Base-by-base conservation (phyloP, 768 basidiomycete species). In the Sistotremastrum niveocremeum region DNA sequence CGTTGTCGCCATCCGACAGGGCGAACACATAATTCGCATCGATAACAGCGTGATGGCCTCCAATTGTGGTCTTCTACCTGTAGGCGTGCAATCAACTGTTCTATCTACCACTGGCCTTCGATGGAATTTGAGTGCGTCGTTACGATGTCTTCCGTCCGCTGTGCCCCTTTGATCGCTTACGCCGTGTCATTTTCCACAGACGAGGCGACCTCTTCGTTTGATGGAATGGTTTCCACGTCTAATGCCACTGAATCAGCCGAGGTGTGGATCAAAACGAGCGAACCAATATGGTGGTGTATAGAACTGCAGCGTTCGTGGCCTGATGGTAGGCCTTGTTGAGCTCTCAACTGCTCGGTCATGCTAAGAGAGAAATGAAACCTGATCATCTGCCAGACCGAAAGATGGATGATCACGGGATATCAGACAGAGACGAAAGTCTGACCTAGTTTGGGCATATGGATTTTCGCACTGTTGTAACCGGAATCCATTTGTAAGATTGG, bases 31-130 rank as follows among this genome's bases (percentile, higher is more conserved):
- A 4, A 84, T 99, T 48, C 58, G 69, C 7, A 71, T 97, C 39
- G 80, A 93, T 55, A 84, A 87, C 52, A 55, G 62, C 0, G 53
- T 79, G 6, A 66, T 95, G 37, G 94, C 93, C 0, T 76, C 77
- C 43, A 97, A 93, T 0, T 99, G 95, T 58, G 95, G 93, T 0
- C 72, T 98, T n/a, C 73, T 99, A 7, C 95, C 95, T 1, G 74
- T 98, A 3, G 95, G 93, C 0, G 65, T 91, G 9, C 80, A 80
- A 31, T 72, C 69, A 4, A 83, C 90, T 0, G 61, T 76, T 10
- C 65, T 98, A n/a, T 76, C 83, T 3, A 97, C 91, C 0, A 72
- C 64, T 1, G 95, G 95, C 0, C 68, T 97, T 34, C 70, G 77
- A 53, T 99, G 95, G 95, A 83, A 99, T 61, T 61, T 95, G 39